Percentiles rank a stretch among this genome's conserved stretches.
These are phyloP conservation scores for Diatrype stigma DNA, from an alignment of 2,329 filamentous ascomycete species.

Conservation along the genomic window DNA sequence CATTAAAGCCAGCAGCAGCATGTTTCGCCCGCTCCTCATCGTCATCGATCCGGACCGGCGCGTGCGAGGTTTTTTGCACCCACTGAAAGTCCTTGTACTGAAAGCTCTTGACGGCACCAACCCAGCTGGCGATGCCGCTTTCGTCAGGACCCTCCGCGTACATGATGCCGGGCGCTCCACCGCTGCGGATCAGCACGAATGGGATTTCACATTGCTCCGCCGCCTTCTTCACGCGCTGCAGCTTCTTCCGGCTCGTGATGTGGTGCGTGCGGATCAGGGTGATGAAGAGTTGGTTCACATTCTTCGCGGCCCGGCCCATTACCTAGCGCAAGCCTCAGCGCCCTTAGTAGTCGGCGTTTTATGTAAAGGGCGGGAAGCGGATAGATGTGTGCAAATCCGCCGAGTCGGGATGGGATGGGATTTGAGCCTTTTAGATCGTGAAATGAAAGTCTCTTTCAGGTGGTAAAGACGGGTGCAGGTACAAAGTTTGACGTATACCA, in stretches of 20 bases:
- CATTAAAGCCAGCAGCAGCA: constrained; percentile 39
- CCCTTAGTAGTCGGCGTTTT: no score
- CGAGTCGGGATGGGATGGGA: no score
- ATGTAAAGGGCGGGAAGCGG: no score
- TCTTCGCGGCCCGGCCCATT: constrained; percentile 12
- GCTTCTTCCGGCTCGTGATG: constrained; percentile 75
- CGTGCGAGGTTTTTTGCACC: constrained; percentile 44
- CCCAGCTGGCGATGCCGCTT: constrained; percentile 56
- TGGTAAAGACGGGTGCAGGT: no score
- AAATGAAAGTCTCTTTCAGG: no score
- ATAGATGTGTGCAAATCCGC: no score
- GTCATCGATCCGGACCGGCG: constrained; percentile 8
- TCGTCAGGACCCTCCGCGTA: constrained; percentile 62
- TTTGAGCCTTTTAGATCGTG: no score
- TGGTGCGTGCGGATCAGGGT: constrained; percentile 75
- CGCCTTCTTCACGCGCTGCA: constrained; percentile 56
- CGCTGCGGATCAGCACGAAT: constrained; percentile 62
- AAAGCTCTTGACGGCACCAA: constrained; percentile 58
- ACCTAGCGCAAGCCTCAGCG: neutral
- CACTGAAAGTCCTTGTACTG: constrained; percentile 72
- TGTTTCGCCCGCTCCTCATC: constrained; percentile 1
- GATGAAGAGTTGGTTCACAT: constrained; percentile 33
- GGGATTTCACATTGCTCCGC: constrained; percentile 56
- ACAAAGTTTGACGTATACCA: no score
- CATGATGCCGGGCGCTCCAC: constrained; percentile 72